phyloP scores from a whole-genome alignment of 1,284 basidiomycete genomes.

The Marasmius oreades region DNA sequence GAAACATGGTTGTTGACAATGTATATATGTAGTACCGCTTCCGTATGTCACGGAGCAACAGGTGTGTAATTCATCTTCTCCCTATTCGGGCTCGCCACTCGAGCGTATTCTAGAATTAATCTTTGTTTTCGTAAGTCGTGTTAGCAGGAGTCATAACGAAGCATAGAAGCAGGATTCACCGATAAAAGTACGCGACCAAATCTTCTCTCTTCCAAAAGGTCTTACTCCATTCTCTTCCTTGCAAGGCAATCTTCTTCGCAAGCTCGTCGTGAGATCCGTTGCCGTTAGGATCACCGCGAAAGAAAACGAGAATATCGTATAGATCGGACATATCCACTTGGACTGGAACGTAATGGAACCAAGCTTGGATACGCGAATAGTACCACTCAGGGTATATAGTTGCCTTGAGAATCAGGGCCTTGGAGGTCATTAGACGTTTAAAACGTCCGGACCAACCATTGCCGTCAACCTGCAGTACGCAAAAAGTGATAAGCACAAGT shows the following conservation, averaged over 20 bases:
- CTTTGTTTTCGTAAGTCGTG: conserved; percentile 15
- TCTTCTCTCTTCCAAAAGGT: conserved; percentile 53
- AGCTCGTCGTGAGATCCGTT: conserved; percentile 43
- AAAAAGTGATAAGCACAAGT: not conserved
- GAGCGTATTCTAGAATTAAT: conserved; percentile 39
- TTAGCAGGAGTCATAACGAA: not conserved
- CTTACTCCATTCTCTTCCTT: conserved; percentile 49
- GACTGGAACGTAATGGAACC: conserved; percentile 56
- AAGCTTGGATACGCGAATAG: conserved; percentile 35
- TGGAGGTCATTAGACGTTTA: conserved; percentile 60
- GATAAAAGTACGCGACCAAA: conserved; percentile 52
- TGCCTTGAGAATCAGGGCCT: conserved; percentile 62
- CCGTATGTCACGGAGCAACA: no score
- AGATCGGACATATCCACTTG: conserved; percentile 45
- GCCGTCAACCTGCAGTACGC: conserved; percentile 50
- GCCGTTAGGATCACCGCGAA: conserved; percentile 38
- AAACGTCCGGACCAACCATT: conserved; percentile 72
- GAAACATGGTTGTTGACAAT: no score
- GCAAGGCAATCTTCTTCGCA: conserved; percentile 45
- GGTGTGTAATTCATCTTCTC: conserved; percentile 25
- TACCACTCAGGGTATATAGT: conserved; percentile 73
- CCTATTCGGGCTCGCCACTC: conserved; percentile 37
- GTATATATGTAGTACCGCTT: no score
- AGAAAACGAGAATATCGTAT: conserved; percentile 52
- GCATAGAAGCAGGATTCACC: conserved; percentile 30